phyloP scores from a whole-genome alignment of 2,329 filamentous ascomycete species.

The Ophiocordyceps camponoti-rufipedis region DNA sequence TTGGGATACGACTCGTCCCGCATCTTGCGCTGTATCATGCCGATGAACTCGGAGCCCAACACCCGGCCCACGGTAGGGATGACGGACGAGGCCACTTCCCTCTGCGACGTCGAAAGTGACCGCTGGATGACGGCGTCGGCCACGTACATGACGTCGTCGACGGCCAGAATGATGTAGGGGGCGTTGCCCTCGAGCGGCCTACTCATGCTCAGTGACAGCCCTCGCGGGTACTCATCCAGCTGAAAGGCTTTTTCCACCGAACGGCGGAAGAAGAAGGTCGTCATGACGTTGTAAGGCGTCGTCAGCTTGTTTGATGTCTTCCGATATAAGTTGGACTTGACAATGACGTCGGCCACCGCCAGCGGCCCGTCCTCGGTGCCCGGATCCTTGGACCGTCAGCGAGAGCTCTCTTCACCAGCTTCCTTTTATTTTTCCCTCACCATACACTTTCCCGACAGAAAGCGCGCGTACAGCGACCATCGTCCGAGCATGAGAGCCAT shows the following conservation, averaged over 20 bases:
- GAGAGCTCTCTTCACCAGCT: neutral
- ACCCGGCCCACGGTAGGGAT: constrained; percentile 65
- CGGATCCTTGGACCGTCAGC: constrained; percentile 5
- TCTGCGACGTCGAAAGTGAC: constrained; percentile 70
- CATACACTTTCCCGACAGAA: constrained; percentile 71
- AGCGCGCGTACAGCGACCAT: constrained; percentile 85
- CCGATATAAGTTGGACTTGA: constrained; percentile 59
- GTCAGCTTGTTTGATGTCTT: constrained; percentile 63
- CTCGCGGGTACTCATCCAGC: constrained; percentile 70
- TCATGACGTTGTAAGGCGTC: constrained; percentile 77
- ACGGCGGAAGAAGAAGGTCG: constrained; percentile 88
- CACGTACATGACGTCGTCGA: constrained; percentile 99
- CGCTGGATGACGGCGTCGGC: constrained; percentile 82
- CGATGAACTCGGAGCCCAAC: constrained; percentile 76
- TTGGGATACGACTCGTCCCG: constrained; percentile 86
- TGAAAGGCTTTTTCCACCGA: constrained; percentile 97
- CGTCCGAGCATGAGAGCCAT: constrained; percentile 81
- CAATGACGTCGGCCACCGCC: constrained; percentile 53
- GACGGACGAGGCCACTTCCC: constrained; percentile 58
- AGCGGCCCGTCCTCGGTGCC: constrained; percentile 36
- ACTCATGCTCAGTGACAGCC: constrained; percentile 58
- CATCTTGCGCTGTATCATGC: constrained; percentile 97
- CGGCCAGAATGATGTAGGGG: constrained; percentile 84
- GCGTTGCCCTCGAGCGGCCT: constrained; percentile 57
- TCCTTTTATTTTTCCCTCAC: constrained; percentile 27